Evolutionary conservation across 352 stramenopile genomes (phyloP).

Genomic region (Globisporangium polare): DNA sequence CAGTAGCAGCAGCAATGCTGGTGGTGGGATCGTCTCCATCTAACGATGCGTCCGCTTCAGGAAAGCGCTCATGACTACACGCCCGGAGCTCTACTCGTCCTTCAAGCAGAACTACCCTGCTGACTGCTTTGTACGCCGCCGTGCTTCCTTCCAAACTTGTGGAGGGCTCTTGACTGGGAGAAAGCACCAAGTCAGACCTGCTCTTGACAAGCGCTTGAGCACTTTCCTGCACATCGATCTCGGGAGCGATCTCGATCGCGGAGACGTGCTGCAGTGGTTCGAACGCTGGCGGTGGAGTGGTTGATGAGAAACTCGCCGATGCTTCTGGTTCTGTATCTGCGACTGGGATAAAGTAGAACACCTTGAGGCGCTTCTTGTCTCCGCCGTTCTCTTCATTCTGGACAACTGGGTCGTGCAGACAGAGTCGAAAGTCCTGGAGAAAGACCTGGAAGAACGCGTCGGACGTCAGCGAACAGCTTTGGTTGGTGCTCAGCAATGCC

Average conservation of each 20-base stretch:
- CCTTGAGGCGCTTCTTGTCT: background rate
- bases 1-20: background rate
- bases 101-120: conserved; percentile 12
- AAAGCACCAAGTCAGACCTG: background rate
- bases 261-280: conserved; percentile 30
- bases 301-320: background rate
- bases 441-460: conserved; percentile 31
- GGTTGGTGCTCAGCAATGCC: background rate
- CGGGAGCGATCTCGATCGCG: conserved; percentile 27
- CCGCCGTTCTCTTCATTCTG: background rate
- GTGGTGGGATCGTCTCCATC: background rate
- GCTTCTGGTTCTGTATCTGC: background rate
- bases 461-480: conserved; percentile 13
- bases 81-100: background rate
- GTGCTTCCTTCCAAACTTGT: background rate
- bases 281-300: conserved; percentile 14
- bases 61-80: background rate
- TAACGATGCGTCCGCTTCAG: background rate
- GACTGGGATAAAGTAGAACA: conserved; percentile 33
- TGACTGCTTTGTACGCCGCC: background rate
- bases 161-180: background rate
- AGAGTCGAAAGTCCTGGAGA: conserved; percentile 23
- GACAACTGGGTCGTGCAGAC: conserved; percentile 10
- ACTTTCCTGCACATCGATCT: conserved; percentile 12
- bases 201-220: background rate